Conservation (phyloP, 108 stramenopile species). For the Epithemia pelagica region DNA sequence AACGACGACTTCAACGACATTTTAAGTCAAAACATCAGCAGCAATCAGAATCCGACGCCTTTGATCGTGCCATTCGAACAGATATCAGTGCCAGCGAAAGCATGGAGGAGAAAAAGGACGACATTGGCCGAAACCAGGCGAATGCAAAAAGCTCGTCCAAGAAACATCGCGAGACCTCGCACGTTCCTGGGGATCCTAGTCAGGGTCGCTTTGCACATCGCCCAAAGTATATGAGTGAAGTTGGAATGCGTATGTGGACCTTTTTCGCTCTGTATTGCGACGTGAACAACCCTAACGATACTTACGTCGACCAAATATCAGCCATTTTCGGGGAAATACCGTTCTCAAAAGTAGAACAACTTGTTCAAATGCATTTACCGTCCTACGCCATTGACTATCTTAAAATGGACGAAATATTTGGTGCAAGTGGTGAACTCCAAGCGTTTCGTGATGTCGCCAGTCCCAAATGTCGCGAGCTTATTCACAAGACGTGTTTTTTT, state of each 20-base stretch:
- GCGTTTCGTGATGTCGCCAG: constrained; percentile 40
- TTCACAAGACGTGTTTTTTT: constrained; percentile 35
- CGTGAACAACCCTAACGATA: constrained; percentile 32
- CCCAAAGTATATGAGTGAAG: constrained; percentile 23
- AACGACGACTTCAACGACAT: neutral
- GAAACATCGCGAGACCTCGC: no score
- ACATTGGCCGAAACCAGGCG: neutral
- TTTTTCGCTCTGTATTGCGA: constrained; percentile 40
- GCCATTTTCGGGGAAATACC: constrained; percentile 30
- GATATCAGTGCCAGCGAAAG: constrained; percentile 3
- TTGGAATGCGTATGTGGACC: constrained; percentile 34
- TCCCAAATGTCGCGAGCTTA: constrained; percentile 26
- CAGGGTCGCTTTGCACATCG: neutral
- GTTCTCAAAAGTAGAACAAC: constrained; percentile 20
- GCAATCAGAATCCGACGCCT: neutral
- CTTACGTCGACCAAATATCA: constrained; percentile 32
- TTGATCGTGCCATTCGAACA: constrained; percentile 2
- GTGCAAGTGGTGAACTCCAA: constrained; percentile 5
- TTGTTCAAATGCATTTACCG: constrained; percentile 25
- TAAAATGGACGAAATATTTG: constrained; percentile 5
- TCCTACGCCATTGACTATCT: constrained; percentile 22
- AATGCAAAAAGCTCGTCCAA: neutral
- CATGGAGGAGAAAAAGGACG: constrained; percentile 26
- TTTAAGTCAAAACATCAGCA: neutral
- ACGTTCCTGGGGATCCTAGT: no score